A percentile compares a stretch with the other conserved stretches of the same genome.
phyloP scores from a whole-genome alignment of 768 basidiomycete genomes.

The Psilocybe cyanescens region DNA sequence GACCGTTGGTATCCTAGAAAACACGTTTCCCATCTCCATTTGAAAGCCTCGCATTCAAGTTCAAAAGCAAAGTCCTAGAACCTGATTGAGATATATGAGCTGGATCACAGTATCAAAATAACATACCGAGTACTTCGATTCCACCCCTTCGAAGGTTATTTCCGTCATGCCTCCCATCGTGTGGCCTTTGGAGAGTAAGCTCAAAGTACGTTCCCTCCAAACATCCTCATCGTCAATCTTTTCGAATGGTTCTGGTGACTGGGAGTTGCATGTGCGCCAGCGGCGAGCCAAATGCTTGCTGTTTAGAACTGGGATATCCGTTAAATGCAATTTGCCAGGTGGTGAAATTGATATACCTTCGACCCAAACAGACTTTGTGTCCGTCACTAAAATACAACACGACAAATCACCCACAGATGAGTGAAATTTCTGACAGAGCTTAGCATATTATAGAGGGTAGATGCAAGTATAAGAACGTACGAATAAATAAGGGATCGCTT shows the following conservation, averaged over 20 bases:
- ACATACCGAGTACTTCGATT: constrained; percentile 53
- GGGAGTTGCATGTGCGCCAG: constrained; percentile 65
- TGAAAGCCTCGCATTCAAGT: constrained; percentile 61
- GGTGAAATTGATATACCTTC: constrained; percentile 54
- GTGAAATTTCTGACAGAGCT: constrained; percentile 61
- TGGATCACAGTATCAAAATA: neutral
- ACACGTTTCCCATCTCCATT: constrained; percentile 82
- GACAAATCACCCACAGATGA: constrained; percentile 56
- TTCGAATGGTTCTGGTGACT: constrained; percentile 30
- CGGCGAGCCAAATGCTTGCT: constrained; percentile 66
- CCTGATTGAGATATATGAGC: constrained; percentile 10
- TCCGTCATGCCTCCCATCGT: constrained; percentile 64
- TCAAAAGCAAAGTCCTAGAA: constrained; percentile 69
- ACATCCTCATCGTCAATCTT: constrained; percentile 54
- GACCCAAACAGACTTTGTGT: constrained; percentile 74
- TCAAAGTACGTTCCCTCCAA: constrained; percentile 61
- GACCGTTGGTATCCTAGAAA: constrained; percentile 65
- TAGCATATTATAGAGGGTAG: constrained; percentile 7
- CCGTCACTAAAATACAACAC: constrained; percentile 69
- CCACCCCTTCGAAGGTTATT: constrained; percentile 59
- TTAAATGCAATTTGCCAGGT: neutral
- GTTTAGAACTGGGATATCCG: constrained; percentile 45
- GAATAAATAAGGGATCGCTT: constrained; percentile 71
- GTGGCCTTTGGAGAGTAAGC: constrained; percentile 60
- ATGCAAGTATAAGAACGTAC: constrained; percentile 45